Percentiles rank a stretch among this genome's conserved stretches.
Conservation (phyloP, 2,329 filamentous ascomycete species). For the Aspergillus hiratsukae region DNA sequence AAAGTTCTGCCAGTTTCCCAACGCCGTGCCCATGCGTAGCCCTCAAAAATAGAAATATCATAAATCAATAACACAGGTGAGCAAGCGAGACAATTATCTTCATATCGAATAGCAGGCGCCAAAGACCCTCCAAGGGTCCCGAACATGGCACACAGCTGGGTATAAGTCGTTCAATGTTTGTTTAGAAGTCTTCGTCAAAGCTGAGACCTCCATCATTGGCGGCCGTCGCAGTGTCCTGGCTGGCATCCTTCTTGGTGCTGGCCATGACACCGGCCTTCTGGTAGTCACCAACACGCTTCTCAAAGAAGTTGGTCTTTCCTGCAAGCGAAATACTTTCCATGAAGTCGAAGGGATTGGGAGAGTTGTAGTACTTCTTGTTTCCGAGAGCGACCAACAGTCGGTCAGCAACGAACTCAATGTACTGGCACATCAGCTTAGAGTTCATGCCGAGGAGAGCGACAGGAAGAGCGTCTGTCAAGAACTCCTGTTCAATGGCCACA, state of each 20-base stretch:
- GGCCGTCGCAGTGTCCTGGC: constrained; percentile 44
- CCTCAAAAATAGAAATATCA: constrained; percentile 22
- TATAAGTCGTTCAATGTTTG: constrained; percentile 17
- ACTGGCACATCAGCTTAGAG: constrained; percentile 94
- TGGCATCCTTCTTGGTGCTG: constrained; percentile 69
- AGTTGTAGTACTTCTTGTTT: constrained; percentile 89
- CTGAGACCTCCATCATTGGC: constrained; percentile 65
- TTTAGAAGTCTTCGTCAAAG: constrained; percentile 97
- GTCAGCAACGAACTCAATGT: constrained; percentile 99
- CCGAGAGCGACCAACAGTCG: constrained; percentile 88
- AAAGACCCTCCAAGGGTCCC: constrained; percentile 1
- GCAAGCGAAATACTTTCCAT: constrained; percentile 99
- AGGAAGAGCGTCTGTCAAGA: constrained; percentile 91
- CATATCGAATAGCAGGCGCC: constrained; percentile 17
- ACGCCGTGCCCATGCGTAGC: constrained; percentile 35
- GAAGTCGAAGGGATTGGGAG: constrained; percentile 97
- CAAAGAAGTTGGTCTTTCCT: constrained; percentile 99
- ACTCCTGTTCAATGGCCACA: constrained; percentile 93
- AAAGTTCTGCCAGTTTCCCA: constrained; percentile 15
- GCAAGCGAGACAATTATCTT: constrained; percentile 23
- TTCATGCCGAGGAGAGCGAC: constrained; percentile 97
- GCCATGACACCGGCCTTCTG: constrained; percentile 99
- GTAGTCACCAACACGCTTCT: constrained; percentile 99
- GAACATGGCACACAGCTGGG: constrained; percentile 10
- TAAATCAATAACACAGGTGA: constrained; percentile 14